Conservation (phyloP, 2,329 filamentous ascomycete species). For the Paecilomyces variotii region DNA sequence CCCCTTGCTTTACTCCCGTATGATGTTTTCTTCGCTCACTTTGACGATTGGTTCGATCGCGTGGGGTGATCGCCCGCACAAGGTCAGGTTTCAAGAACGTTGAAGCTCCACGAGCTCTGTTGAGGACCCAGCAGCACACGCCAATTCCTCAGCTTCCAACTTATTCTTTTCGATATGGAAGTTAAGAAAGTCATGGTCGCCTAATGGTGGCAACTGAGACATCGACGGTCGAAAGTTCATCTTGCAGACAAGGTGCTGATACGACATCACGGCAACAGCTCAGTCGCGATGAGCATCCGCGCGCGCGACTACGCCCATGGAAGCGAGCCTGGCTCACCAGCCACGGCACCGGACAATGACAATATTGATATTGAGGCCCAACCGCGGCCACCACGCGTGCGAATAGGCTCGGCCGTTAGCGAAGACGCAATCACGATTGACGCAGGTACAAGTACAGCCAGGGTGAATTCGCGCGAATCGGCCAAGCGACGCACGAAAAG, state of each 20-base stretch:
- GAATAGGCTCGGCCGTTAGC: slow-evolving; percentile 6
- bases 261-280: not conserved
- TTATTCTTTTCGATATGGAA: not conserved
- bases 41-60: not conserved
- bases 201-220: not conserved
- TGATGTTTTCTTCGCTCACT: not conserved
- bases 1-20: not conserved
- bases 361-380: slow-evolving; percentile 30
- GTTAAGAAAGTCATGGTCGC: not conserved
- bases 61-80: not conserved
- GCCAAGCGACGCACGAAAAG: slow-evolving; percentile 26
- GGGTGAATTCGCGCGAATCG: slow-evolving; percentile 25
- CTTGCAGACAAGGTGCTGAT: not conserved
- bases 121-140: not conserved
- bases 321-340: slow-evolving; percentile 7
- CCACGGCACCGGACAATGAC: slow-evolving; percentile 14
- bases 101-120: not conserved
- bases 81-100: not conserved
- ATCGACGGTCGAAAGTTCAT: not conserved
- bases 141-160: not conserved
- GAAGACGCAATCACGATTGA: slow-evolving; percentile 14
- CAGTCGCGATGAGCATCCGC: slow-evolving; percentile 23
- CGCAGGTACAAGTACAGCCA: slow-evolving; percentile 16
- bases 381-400: slow-evolving; percentile 11
- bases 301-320: slow-evolving; percentile 23